phyloP scores from a whole-genome alignment of 2,329 filamentous ascomycete species.

The Teratosphaeria gauchensis region DNA sequence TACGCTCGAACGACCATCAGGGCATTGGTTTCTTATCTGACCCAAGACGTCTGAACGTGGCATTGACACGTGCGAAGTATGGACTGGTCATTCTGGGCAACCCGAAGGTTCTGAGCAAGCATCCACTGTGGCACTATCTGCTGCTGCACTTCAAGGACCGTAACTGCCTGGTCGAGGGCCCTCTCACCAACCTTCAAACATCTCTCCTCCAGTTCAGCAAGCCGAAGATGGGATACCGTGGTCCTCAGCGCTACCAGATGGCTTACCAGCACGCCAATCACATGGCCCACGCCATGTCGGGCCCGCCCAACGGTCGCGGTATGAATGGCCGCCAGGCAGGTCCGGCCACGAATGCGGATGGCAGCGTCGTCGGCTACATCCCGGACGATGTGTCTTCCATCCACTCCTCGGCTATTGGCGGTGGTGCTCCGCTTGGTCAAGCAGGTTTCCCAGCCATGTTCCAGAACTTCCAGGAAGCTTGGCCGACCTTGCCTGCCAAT shows the following conservation, averaged over 20 bases:
- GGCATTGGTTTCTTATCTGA: conserved; percentile 98
- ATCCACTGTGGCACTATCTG: conserved; percentile 94
- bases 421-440: conserved; percentile 55
- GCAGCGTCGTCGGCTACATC: conserved; percentile 89
- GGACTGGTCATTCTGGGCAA: conserved; percentile 95
- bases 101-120: conserved; percentile 93
- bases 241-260: conserved; percentile 77
- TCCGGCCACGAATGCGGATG: conserved; percentile 52
- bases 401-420: conserved; percentile 77
- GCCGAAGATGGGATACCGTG: conserved; percentile 84
- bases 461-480: conserved; percentile 80
- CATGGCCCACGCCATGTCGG: conserved; percentile 39
- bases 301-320: background rate
- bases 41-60: conserved; percentile 92
- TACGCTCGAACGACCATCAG: conserved; percentile 97
- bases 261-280: conserved; percentile 60
- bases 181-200: conserved; percentile 88
- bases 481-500: conserved; percentile 61
- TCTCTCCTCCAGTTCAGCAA: conserved; percentile 91
- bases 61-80: conserved; percentile 92
- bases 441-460: conserved; percentile 78
- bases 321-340: conserved; percentile 33
- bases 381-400: conserved; percentile 95
- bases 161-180: conserved; percentile 91
- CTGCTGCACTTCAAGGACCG: conserved; percentile 93